Base-by-base conservation (phyloP, 169 alveolate species). In the Plasmodium gaboni region DNA sequence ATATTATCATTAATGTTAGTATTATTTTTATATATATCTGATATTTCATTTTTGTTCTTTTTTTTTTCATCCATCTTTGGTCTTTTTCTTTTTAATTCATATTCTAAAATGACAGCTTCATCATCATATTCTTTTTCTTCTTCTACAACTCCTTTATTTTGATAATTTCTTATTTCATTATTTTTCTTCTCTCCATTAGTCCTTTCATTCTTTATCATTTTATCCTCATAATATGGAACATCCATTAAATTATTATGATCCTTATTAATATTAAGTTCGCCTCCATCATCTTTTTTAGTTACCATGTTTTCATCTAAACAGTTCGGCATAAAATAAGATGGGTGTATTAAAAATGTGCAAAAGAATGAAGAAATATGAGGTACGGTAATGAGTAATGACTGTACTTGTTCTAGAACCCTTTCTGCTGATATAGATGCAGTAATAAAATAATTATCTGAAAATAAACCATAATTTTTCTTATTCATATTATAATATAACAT, bases 341-440 rank as follows among this genome's bases (percentile, higher is more conserved):
- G 65, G 38, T 87, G 74, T 12, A 80, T 68, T 17, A 92, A 44
- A n/a, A 59, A 63, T 17, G 51, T 51, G 1, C 80, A 78, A 61
- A 93, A 93, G 50, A 93, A 93, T 1, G 74, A 42, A 22, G 93
- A 88, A 22, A 92, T 89, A 44, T 64, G 88, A 4, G 96, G 96
- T 5, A 91, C 46, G 12, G 96, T 94, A 65, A 93, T 93, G 12
- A 93, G 69, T 19, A 93, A 65, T 42, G 95, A 92, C 22, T 94
- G 91, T 44, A 93, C 80, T 74, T 93, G 96, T 78, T 93, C 96
- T 87, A 93, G 46, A 8, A 93, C 96, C 38, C 94, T 80, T 60
- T 93, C 96, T 17, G 93, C 92, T 19, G 95, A 88, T 22, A 93
- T 91, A 32, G 85, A 93, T 26, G 95, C 88, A 55, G 94, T 78